Base-by-base conservation (phyloP, 495 filamentous ascomycete species). In the Penicillium odoratum region DNA sequence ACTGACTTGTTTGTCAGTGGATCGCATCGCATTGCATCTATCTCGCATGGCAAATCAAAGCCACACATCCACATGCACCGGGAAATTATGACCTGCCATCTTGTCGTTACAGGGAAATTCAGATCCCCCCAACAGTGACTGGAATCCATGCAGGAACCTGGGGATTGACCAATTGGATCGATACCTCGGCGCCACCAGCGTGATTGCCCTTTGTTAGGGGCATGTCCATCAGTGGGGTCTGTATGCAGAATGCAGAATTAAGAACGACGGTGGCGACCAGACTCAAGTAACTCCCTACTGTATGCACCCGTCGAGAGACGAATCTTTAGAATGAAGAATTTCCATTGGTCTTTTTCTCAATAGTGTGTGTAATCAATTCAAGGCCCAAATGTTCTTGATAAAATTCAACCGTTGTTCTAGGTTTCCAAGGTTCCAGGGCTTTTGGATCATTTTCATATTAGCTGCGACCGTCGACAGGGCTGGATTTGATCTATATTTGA, bases 401-500 rank as follows among this genome's bases (percentile, higher is more conserved):
- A 2, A 2, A 21, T 21, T 21, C 2, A 21, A 21, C 2, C 21
- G 21, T 21, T 21, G 21, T 21, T 21, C 21, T 2, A 21, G 2
- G 21, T 1, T 36, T 11, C 33, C 33, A 36, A 8, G 33, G 33
- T 36, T 13, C 33, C 10, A 1, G 13, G 8, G 33, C 30, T 36
- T 36, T 36, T 11, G 33, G 33, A 4, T 36, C 8, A 8, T 8
- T 21, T 13, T 36, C 33, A 36, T 11, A 11, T 36, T 36, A 36
- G 33, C 33, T 36, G 33, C 33, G 33, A 36, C 33, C 33, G 33
- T 36, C 33, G 9, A 36, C 9, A 47, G 21, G 26, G 11, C 45
- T 47, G 44, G 44, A 26, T 26, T 5, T 8, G 45, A 47, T 47
- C 45, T 47, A 47, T 47, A 47, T 47, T 47, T 47, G 25, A 47